Evolutionary conservation across 2,329 filamentous ascomycete species (phyloP).

Genomic region (Eurotiales sp.): DNA sequence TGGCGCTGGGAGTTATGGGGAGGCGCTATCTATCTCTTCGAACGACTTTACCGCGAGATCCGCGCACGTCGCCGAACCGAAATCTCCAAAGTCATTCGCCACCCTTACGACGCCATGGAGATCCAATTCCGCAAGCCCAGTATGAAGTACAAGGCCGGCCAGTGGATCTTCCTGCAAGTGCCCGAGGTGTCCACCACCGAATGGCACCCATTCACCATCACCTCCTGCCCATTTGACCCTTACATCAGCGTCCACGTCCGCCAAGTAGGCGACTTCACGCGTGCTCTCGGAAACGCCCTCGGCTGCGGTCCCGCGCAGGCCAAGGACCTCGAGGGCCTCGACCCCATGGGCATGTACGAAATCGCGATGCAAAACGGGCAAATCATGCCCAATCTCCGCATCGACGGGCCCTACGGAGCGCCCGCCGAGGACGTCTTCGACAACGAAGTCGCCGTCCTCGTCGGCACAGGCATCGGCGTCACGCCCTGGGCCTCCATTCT

Average conservation of each 20-base stretch:
- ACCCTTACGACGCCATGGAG: conserved; percentile 95
- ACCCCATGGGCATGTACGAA: conserved; percentile 96
- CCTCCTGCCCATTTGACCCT: conserved; percentile 91
- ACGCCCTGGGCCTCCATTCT: conserved; percentile 84
- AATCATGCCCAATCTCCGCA: conserved; percentile 81
- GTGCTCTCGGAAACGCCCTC: conserved; percentile 89
- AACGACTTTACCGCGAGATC: conserved; percentile 88
- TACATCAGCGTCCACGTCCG: conserved; percentile 94
- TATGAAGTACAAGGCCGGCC: conserved; percentile 96
- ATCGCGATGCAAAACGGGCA: conserved; percentile 91
- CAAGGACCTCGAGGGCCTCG: conserved; percentile 84
- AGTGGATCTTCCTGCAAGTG: conserved; percentile 96
- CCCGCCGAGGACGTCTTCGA: conserved; percentile 98
- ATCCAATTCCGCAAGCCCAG: conserved; percentile 95
- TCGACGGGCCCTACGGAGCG: conserved; percentile 94
- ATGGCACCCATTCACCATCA: conserved; percentile 99
- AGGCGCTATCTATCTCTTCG: conserved; percentile 78
- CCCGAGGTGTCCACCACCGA: conserved; percentile 83
- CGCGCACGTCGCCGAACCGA: conserved; percentile 77
- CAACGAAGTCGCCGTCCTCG: conserved; percentile 75
- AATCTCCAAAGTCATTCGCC: conserved; percentile 90
- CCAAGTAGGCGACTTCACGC: conserved; percentile 95
- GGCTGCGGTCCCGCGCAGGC: conserved; percentile 83
- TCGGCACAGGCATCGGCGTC: conserved; percentile 77
- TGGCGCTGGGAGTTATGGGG: conserved; percentile 95